phyloP scores from a whole-genome alignment of 2,329 filamentous ascomycete species.

The Metarhizium album region DNA sequence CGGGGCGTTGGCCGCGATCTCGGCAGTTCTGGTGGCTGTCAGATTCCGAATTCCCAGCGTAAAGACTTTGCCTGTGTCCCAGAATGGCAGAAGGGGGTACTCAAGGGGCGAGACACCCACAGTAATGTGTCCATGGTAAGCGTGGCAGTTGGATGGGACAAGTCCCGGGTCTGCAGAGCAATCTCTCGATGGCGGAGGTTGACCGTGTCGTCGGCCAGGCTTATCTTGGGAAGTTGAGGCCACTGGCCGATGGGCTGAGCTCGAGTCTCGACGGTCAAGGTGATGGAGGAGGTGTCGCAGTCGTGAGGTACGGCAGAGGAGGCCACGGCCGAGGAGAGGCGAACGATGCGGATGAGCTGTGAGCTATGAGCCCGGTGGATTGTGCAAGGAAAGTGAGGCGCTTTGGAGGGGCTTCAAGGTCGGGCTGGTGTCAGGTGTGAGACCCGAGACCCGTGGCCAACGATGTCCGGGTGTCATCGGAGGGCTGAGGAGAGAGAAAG shows the following conservation, averaged over 20 bases:
- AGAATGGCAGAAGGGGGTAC: neutral
- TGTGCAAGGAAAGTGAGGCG: neutral
- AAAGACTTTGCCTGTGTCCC: neutral
- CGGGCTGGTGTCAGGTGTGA: neutral
- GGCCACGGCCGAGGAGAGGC: neutral
- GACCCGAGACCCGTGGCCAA: neutral
- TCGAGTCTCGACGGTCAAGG: neutral
- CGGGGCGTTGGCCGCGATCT: conserved; percentile 83
- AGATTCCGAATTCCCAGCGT: neutral
- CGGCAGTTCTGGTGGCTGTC: conserved; percentile 56
- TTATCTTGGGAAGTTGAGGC: neutral
- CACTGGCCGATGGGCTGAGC: neutral
- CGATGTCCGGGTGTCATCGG: neutral
- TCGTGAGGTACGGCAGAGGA: neutral
- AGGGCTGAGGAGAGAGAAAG: neutral
- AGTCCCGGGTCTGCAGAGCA: neutral
- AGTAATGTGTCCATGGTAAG: conserved; percentile 49
- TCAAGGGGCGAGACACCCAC: conserved; percentile 32
- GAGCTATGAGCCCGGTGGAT: too few species aligned
- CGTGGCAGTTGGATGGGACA: neutral
- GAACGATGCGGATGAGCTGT: too few species aligned
- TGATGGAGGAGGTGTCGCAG: too few species aligned
- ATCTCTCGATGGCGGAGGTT: neutral
- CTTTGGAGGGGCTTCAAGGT: neutral
- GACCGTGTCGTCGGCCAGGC: neutral